Evolutionary conservation across 1,139 yeast genomes (phyloP).

Genomic region (Blastobotrys indianensis): DNA sequence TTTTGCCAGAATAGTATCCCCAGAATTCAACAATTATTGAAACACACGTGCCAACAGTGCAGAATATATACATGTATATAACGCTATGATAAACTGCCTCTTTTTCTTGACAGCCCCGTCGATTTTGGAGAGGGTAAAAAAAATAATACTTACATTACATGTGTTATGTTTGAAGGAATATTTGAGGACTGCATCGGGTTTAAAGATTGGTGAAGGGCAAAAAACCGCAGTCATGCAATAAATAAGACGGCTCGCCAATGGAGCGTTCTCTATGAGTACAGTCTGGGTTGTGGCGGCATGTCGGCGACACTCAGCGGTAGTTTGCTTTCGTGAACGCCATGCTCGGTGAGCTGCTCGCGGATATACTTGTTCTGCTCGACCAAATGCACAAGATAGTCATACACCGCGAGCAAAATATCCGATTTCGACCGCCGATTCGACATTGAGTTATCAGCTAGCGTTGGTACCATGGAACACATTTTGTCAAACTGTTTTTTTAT

Average conservation of each 20-base stretch:
- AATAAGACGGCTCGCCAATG: background rate
- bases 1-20: no score
- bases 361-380: slow-evolving; percentile 25
- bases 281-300: slow-evolving; percentile 8
- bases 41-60: no score
- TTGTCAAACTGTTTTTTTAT: slow-evolving; percentile 47
- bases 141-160: background rate
- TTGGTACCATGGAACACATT: slow-evolving; percentile 36
- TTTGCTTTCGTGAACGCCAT: slow-evolving; percentile 7
- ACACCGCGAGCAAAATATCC: slow-evolving; percentile 33
- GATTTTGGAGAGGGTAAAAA: no score
- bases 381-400: slow-evolving; percentile 28
- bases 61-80: no score
- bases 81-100: no score
- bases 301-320: slow-evolving; percentile 4
- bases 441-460: slow-evolving; percentile 32
- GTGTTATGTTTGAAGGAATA: background rate
- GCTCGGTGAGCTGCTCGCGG: slow-evolving; percentile 5
- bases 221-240: background rate
- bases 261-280: background rate
- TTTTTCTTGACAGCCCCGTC: no score
- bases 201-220: no score
- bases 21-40: no score
- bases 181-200: no score
- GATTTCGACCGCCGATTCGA: slow-evolving; percentile 43